Base-by-base conservation (phyloP, 2,329 filamentous ascomycete genomes). In the Fusarium pseudoanthophilum region DNA sequence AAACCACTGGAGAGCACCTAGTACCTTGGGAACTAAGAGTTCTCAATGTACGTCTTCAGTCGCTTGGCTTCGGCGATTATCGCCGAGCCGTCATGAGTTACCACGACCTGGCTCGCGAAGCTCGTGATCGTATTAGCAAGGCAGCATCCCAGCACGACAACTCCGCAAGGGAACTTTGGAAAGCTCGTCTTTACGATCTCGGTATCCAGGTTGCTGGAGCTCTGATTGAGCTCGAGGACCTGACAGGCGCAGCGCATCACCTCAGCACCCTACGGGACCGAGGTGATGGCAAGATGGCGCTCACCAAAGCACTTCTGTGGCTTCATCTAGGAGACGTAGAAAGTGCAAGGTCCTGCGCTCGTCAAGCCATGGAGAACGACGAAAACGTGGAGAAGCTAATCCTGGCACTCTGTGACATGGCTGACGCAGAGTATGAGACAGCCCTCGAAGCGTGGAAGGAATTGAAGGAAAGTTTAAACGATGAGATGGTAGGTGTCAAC, bases 21-120 rank as follows among this genome's bases (percentile, higher is more conserved):
- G 92, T 95, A 1, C 95, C 95, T 0, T 99, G 96, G 95, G 89
- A 92, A 46, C 87, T 99, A 59, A 90, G 96, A 11, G 88, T 98
- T 6, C 87, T 98, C 21, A 91, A 92, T 11, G 92, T 98, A 14
- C 89, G 95, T 4, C 87, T 98, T 26, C 94, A 97, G 75, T 94
- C 93, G 0, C 88, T 97, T 51, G 94, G 94, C 2, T 97, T 96
- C 72, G 92, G 92, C 8, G 96, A 99, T 82, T 90, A 92, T 56
- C 88, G 95, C 9, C 88, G 95, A 69, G 93, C 93, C 7, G 92
- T 99, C 64, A 95, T 96, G 87, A 93, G 93, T 49, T 94, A 97
- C 80, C 97, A 97, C 79, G 95, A 97, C 71, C 87, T 98, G 5
- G 95, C 92, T 0, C 84, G 93, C 14, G 94, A 97, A 81, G 94